A percentile compares a stretch with the other conserved stretches of the same genome.
Conservation (phyloP, 352 stramenopile genomes). For the Phytophthora pseudosyringae region DNA sequence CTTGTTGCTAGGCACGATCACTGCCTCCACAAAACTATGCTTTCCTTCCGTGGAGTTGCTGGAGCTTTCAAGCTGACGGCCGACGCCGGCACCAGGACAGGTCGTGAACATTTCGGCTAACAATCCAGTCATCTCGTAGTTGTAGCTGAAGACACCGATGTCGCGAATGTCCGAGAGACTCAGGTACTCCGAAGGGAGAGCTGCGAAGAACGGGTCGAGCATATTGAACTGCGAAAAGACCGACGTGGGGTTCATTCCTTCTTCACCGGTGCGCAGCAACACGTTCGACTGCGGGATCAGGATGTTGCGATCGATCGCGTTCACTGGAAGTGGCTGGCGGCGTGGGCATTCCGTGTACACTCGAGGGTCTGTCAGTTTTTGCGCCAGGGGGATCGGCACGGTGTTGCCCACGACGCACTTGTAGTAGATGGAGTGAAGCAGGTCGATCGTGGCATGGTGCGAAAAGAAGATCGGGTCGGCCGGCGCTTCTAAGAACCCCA, state of each 20-base stretch:
- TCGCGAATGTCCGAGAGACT: slow-evolving; percentile 77
- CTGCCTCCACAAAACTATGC: slow-evolving; percentile 61
- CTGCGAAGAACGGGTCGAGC: slow-evolving; percentile 61
- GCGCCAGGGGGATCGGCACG: slow-evolving; percentile 50
- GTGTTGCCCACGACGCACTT: slow-evolving; percentile 81
- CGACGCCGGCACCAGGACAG: slow-evolving; percentile 54
- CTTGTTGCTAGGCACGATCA: slow-evolving; percentile 61
- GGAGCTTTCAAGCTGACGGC: slow-evolving; percentile 34
- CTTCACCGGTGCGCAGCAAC: slow-evolving; percentile 57
- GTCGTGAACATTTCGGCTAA: slow-evolving; percentile 78
- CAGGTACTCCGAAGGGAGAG: slow-evolving; percentile 69
- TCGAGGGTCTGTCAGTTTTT: slow-evolving; percentile 66
- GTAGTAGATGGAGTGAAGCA: slow-evolving; percentile 88
- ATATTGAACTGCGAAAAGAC: slow-evolving; percentile 60
- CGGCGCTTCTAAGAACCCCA: slow-evolving; percentile 76
- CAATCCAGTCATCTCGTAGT: slow-evolving; percentile 82
- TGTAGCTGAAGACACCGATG: slow-evolving; percentile 82
- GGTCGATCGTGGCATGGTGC: slow-evolving; percentile 83
- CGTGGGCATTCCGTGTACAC: slow-evolving; percentile 66
- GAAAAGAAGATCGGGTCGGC: slow-evolving; percentile 90
- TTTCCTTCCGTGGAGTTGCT: slow-evolving; percentile 17
- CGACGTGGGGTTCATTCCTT: slow-evolving; percentile 46
- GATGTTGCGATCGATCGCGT: slow-evolving; percentile 53
- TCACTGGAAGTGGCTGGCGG: slow-evolving; percentile 38
- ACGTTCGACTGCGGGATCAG: slow-evolving; percentile 66